These are phyloP conservation scores for Rhododendron vialii DNA, from an alignment of 148 eudicot species.

Conservation along the genomic window DNA sequence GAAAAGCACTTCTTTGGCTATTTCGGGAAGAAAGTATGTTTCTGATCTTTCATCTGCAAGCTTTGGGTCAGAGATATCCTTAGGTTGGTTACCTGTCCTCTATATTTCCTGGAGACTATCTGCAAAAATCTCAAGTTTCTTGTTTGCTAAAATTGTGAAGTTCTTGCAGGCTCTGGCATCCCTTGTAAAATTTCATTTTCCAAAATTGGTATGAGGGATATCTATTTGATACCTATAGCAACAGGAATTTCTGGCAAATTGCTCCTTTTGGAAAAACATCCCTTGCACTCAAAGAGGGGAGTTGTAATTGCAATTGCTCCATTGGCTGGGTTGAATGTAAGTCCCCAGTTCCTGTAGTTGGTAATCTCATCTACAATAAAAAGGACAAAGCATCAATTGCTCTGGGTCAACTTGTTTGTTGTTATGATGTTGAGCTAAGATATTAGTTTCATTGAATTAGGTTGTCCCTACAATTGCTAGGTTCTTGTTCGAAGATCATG, in stretches of 20 bases:
- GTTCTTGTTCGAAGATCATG: neutral
- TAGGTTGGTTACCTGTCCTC: slow-evolving; percentile 25
- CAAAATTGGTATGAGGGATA: slow-evolving; percentile 40
- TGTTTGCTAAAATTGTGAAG: neutral
- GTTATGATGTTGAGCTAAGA: neutral
- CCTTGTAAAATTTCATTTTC: slow-evolving; percentile 56
- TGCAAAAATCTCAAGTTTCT: slow-evolving; percentile 1
- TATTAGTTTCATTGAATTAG: neutral
- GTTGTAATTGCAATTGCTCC: slow-evolving; percentile 46
- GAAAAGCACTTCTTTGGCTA: slow-evolving; percentile 27
- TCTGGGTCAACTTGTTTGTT: neutral
- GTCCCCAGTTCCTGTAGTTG: slow-evolving; percentile 22
- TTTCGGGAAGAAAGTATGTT: slow-evolving; percentile 29
- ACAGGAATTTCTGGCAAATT: slow-evolving; percentile 39
- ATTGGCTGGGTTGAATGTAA: slow-evolving; percentile 49
- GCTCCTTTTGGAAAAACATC: slow-evolving; percentile 54
- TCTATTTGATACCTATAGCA: slow-evolving; percentile 44
- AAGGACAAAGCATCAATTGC: neutral
- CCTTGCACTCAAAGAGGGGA: slow-evolving; percentile 43
- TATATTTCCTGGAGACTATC: neutral
- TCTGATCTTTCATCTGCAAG: slow-evolving; percentile 42
- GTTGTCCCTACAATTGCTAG: neutral
- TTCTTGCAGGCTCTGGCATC: slow-evolving; percentile 37
- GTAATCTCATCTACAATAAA: neutral
- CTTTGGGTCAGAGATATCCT: slow-evolving; percentile 45